These are phyloP conservation scores for Colletotrichum orbiculare DNA, from an alignment of 2,329 filamentous ascomycete species.

Conservation along the genomic window DNA sequence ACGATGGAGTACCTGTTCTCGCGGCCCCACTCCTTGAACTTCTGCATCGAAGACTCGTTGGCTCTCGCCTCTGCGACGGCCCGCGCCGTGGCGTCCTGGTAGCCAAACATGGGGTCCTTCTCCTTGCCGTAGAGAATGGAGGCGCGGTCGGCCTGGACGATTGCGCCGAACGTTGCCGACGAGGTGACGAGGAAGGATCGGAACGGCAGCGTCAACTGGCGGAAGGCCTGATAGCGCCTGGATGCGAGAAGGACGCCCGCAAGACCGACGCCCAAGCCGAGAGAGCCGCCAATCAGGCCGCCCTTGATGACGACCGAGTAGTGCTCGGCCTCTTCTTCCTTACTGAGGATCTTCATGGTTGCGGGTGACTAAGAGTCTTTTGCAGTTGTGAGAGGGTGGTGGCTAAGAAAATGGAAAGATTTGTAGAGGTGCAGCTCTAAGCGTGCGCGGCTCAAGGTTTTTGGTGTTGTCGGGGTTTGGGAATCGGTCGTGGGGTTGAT, in stretches of 20 bases:
- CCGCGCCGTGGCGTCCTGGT: conserved; percentile 72
- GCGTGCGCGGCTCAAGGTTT: conserved; percentile 18
- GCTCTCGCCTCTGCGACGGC: conserved; percentile 64
- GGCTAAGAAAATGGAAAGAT: not conserved
- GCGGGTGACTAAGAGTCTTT: conserved; percentile 33
- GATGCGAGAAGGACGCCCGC: conserved; percentile 75
- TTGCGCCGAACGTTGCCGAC: conserved; percentile 83
- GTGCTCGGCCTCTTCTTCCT: conserved; percentile 90
- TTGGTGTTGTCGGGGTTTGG: conserved; percentile 21
- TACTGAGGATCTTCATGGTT: conserved; percentile 93
- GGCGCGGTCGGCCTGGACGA: conserved; percentile 85
- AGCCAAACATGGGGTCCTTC: conserved; percentile 74
- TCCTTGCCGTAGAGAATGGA: conserved; percentile 73
- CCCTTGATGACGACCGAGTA: conserved; percentile 85
- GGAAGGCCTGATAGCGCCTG: conserved; percentile 80
- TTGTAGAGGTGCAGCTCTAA: conserved; percentile 17
- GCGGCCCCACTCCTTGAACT: conserved; percentile 77
- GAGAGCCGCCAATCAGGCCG: conserved; percentile 76
- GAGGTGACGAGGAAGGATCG: conserved; percentile 90
- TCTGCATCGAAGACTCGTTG: conserved; percentile 68
- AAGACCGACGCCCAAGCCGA: conserved; percentile 75
- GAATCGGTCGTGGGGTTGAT: conserved; percentile 19
- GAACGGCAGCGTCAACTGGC: conserved; percentile 86
- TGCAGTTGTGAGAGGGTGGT: not conserved
- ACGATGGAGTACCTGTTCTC: conserved; percentile 90